Percentiles rank a stretch among this genome's conserved stretches.
phyloP scores from a whole-genome alignment of 208 protist genomes.

The Borovskyia barvae region DNA sequence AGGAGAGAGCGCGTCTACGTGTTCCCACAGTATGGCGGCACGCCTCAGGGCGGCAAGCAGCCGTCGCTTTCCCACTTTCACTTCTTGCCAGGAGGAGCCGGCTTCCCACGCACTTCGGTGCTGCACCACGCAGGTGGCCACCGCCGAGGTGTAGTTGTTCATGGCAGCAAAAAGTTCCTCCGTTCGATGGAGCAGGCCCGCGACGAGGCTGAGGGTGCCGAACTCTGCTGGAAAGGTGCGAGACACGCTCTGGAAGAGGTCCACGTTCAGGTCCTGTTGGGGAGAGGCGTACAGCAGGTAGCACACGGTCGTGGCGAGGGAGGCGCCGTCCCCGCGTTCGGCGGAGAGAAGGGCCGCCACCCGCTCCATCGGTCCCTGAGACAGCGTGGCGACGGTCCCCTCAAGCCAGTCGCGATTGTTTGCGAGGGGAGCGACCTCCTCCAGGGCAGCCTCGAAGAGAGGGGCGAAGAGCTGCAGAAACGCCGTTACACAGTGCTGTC shows the following conservation, averaged over 20 bases:
- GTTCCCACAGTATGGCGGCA: slow-evolving; percentile 30
- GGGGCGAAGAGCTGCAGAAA: slow-evolving; percentile 59
- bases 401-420: slow-evolving; percentile 42
- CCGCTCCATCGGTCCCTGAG: slow-evolving; percentile 1
- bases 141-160: slow-evolving; percentile 62
- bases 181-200: slow-evolving; percentile 48
- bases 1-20: slow-evolving; percentile 40
- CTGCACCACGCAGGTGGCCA: slow-evolving; percentile 14
- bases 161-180: slow-evolving; percentile 52
- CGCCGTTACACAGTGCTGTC: slow-evolving; percentile 45
- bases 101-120: neutral
- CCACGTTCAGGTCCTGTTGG: slow-evolving; percentile 1
- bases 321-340: neutral
- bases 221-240: slow-evolving; percentile 26
- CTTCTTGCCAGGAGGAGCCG: slow-evolving; percentile 1
- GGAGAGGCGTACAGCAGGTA: slow-evolving; percentile 14
- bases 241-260: slow-evolving; percentile 11
- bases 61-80: slow-evolving; percentile 8
- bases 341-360: neutral
- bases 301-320: slow-evolving; percentile 11
- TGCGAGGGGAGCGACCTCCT: slow-evolving; percentile 25
- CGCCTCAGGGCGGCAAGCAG: slow-evolving; percentile 14
- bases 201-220: slow-evolving; percentile 25
- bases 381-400: slow-evolving; percentile 18
- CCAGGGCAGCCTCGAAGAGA: slow-evolving; percentile 27